Evolutionary conservation across 345 rosid genomes (phyloP).

Genomic region (Luvunga scandens): DNA sequence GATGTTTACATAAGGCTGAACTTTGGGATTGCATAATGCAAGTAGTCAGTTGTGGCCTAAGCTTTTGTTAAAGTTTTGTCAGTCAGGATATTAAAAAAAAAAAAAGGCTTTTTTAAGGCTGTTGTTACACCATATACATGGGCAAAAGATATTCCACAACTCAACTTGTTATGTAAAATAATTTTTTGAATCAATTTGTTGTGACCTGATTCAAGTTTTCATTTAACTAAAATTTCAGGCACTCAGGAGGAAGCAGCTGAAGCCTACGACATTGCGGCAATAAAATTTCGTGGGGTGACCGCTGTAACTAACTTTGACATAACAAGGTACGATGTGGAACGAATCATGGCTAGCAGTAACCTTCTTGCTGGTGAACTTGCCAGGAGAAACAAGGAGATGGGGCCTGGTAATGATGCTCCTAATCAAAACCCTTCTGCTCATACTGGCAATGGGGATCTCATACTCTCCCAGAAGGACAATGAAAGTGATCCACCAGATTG

Average conservation of each 20-base stretch:
- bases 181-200: not conserved
- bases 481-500: constrained; percentile 27
- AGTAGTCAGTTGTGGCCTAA: not conserved
- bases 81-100: not conserved
- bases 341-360: constrained; percentile 78
- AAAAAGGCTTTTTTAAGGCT: constrained; percentile 12
- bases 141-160: not conserved
- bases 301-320: constrained; percentile 95
- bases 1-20: not conserved
- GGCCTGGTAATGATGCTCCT: constrained; percentile 15
- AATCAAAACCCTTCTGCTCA: constrained; percentile 20
- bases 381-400: constrained; percentile 51
- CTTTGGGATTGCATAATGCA: not conserved
- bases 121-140: constrained; percentile 1
- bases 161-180: not conserved
- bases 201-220: not conserved
- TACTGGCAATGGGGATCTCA: constrained; percentile 19
- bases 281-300: constrained; percentile 83
- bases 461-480: constrained; percentile 21
- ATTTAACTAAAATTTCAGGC: constrained; percentile 38
- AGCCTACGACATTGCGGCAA: constrained; percentile 93
- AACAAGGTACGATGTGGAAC: constrained; percentile 72
- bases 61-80: constrained; percentile 11
- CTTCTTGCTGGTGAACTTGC: constrained; percentile 84
- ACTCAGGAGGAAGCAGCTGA: constrained; percentile 99